Evolutionary conservation across 2,329 filamentous ascomycete genomes (phyloP).

Genomic region (Fusarium haematococcum): DNA sequence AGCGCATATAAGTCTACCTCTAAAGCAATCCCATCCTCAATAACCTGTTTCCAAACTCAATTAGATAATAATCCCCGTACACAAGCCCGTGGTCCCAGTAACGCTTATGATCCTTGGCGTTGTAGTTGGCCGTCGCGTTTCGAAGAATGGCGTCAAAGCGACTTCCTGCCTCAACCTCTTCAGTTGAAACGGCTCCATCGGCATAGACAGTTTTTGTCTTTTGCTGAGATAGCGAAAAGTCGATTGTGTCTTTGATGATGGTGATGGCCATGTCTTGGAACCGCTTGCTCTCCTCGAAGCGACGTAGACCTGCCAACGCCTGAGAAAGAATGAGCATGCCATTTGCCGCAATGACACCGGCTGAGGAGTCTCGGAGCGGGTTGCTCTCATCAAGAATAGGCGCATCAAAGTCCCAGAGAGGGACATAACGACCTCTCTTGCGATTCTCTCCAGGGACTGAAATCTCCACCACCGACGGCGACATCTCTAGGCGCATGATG

Average conservation of each 20-base stretch:
- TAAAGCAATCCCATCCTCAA: constrained; percentile 27
- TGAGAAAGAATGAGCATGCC: constrained; percentile 54
- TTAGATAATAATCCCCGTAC: constrained; percentile 62
- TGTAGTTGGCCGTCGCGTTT: constrained; percentile 52
- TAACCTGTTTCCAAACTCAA: constrained; percentile 45
- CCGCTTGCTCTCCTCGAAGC: constrained; percentile 23
- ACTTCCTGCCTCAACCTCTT: neutral
- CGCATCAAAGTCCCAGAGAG: constrained; percentile 61
- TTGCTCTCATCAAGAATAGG: constrained; percentile 47
- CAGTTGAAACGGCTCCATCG: constrained; percentile 1
- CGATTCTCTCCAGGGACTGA: constrained; percentile 16
- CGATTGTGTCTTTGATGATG: constrained; percentile 48
- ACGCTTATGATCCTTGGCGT: constrained; percentile 45
- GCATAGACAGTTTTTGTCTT: neutral
- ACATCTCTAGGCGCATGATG: constrained; percentile 52
- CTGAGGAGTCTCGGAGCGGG: constrained; percentile 52
- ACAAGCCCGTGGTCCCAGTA: constrained; percentile 57
- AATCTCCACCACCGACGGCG: constrained; percentile 46
- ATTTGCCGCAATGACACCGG: constrained; percentile 54
- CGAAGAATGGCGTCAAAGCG: constrained; percentile 49
- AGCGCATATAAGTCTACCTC: neutral
- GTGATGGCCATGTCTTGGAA: constrained; percentile 45
- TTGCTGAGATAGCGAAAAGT: constrained; percentile 40
- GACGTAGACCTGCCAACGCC: constrained; percentile 38
- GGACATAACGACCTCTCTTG: constrained; percentile 44